These are phyloP conservation scores for Ascodesmis nigricans DNA, from an alignment of 495 filamentous ascomycete species.

Conservation along the genomic window DNA sequence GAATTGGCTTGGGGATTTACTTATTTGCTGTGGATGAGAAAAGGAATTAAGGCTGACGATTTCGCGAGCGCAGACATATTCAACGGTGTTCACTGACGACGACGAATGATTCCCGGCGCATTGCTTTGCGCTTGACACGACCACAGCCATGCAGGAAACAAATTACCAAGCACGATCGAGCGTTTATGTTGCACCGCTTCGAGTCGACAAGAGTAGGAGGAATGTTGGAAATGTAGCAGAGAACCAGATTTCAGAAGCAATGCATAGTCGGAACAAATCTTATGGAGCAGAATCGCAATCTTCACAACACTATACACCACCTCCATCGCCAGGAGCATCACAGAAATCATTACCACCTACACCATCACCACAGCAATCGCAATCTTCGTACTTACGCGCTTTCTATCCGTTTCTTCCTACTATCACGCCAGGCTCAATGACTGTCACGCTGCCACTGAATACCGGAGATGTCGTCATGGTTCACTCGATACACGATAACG, in stretches of 20 bases:
- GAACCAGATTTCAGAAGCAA: constrained; percentile 15
- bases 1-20: too few relatives aligned
- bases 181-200: constrained; percentile 50
- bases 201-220: constrained; percentile 43
- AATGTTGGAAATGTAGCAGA: constrained; percentile 26
- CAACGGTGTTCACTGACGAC: too few relatives aligned
- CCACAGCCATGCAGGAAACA: constrained; percentile 22
- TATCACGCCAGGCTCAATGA: constrained; percentile 40
- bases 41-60: too few relatives aligned
- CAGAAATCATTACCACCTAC: constrained; percentile 32
- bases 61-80: too few relatives aligned
- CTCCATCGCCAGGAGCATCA: constrained; percentile 44
- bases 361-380: constrained; percentile 42
- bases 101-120: too few relatives aligned
- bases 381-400: constrained; percentile 90
- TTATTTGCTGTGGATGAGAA: too few relatives aligned
- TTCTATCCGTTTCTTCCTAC: constrained; percentile 81
- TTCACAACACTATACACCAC: constrained; percentile 42
- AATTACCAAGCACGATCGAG: constrained; percentile 32
- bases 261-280: constrained; percentile 24
- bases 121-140: too few relatives aligned
- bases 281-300: constrained; percentile 25
- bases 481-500: constrained; percentile 94
- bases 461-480: constrained; percentile 83
- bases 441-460: constrained; percentile 70